Conservation (phyloP, 768 basidiomycete genomes). For the Lactarius quietus region DNA sequence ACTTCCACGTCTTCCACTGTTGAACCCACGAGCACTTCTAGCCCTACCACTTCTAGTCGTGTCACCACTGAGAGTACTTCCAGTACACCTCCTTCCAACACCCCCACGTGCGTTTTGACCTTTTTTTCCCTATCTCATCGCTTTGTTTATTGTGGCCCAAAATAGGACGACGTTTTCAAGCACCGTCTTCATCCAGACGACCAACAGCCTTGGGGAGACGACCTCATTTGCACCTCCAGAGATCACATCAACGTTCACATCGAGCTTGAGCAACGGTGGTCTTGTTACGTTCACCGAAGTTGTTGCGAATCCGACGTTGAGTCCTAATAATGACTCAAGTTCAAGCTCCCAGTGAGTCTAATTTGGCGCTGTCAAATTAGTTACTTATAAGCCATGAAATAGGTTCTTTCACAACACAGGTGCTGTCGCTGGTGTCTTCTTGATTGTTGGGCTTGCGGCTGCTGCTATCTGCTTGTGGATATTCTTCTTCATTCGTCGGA, state of each 20-base stretch:
- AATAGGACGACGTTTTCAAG: slow-evolving; percentile 51
- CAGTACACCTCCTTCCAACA: background rate
- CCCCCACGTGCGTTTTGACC: slow-evolving; percentile 29
- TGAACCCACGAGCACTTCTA: background rate
- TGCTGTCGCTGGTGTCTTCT: slow-evolving; percentile 89
- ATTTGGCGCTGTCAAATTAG: background rate
- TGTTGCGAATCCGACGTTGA: slow-evolving; percentile 69
- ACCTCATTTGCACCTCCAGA: slow-evolving; percentile 50
- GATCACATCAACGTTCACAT: slow-evolving; percentile 54
- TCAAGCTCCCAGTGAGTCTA: slow-evolving; percentile 46
- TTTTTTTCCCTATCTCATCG: slow-evolving; percentile 17
- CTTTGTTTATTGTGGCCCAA: slow-evolving; percentile 16
- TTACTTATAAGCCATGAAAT: slow-evolving; percentile 4
- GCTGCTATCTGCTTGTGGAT: slow-evolving; percentile 66
- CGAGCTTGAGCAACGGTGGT: slow-evolving; percentile 51
- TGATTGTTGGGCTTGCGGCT: slow-evolving; percentile 80
- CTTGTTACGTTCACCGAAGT: slow-evolving; percentile 58
- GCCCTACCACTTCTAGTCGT: background rate
- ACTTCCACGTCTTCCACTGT: slow-evolving; percentile 4
- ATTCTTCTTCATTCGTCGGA: slow-evolving; percentile 65
- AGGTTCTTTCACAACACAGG: slow-evolving; percentile 89
- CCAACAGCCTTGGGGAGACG: slow-evolving; percentile 50
- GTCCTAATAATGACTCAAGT: slow-evolving; percentile 41
- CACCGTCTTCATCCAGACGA: slow-evolving; percentile 55
- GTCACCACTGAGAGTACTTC: background rate